Conservation (phyloP, 371 early-diverging fungal genomes). For the Mucor mucedo region DNA sequence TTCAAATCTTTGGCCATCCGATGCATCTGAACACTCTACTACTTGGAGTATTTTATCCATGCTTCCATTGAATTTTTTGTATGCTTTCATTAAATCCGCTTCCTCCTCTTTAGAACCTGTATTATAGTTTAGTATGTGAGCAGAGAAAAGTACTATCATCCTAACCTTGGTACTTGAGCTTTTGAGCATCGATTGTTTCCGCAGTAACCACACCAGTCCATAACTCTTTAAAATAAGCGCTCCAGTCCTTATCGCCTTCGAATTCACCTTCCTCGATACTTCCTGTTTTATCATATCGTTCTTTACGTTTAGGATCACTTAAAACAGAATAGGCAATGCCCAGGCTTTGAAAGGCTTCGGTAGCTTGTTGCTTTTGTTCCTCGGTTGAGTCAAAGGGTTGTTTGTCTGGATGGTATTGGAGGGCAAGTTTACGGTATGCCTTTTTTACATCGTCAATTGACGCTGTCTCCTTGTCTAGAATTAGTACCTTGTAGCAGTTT, state of each 20-base stretch:
- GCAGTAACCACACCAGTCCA: constrained; percentile 80
- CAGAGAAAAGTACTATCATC: background rate
- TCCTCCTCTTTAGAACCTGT: constrained; percentile 85
- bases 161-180: constrained; percentile 66
- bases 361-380: constrained; percentile 72
- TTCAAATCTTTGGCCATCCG: constrained; percentile 75
- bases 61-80: constrained; percentile 71
- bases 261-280: constrained; percentile 40
- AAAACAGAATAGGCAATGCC: constrained; percentile 87
- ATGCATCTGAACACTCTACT: constrained; percentile 66
- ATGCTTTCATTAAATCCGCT: constrained; percentile 75
- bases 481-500: constrained; percentile 69
- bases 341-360: constrained; percentile 80
- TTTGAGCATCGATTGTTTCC: constrained; percentile 78
- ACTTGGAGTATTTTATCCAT: constrained; percentile 71
- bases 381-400: constrained; percentile 63
- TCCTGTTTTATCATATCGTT: constrained; percentile 77
- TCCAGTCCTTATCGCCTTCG: constrained; percentile 71
- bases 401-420: constrained; percentile 86
- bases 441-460: constrained; percentile 75
- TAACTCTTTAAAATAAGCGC: constrained; percentile 82
- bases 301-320: constrained; percentile 74
- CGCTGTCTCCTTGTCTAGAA: constrained; percentile 63
- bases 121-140: background rate
- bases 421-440: constrained; percentile 85